Evolutionary conservation across 768 basidiomycete species (phyloP).

Genomic region (Mycena metata): DNA sequence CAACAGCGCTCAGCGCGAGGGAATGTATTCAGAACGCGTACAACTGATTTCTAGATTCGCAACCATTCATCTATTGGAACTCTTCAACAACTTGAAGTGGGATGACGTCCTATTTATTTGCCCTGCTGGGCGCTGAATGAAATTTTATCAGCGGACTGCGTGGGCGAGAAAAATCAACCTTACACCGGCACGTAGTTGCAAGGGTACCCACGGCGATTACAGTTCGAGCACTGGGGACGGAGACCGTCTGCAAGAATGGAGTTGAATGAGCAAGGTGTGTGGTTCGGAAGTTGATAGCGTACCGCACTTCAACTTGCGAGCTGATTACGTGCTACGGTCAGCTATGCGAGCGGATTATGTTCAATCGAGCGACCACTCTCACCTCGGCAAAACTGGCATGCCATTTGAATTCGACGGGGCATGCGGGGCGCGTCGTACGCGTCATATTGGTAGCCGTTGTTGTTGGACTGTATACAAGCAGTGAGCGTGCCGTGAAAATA

Average conservation of each 20-base stretch:
- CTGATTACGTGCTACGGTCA: slow-evolving; percentile 48
- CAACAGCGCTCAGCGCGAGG: slow-evolving; percentile 15
- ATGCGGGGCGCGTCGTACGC: slow-evolving; percentile 32
- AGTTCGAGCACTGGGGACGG: slow-evolving; percentile 75
- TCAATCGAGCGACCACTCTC: slow-evolving; percentile 28
- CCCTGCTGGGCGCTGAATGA: slow-evolving; percentile 8
- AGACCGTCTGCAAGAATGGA: slow-evolving; percentile 55
- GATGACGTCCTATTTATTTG: background rate
- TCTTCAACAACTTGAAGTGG: background rate
- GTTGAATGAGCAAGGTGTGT: background rate
- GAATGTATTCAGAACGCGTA: slow-evolving; percentile 46
- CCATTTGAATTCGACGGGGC: slow-evolving; percentile 73
- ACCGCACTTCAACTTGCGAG: slow-evolving; percentile 79
- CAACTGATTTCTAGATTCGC: slow-evolving; percentile 34
- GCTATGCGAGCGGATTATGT: background rate
- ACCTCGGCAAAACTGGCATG: slow-evolving; percentile 83
- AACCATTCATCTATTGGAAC: slow-evolving; percentile 35
- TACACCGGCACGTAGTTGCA: slow-evolving; percentile 79
- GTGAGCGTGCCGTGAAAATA: slow-evolving; percentile 5
- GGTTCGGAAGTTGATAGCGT: background rate
- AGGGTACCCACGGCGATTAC: slow-evolving; percentile 68
- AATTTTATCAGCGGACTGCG: background rate
- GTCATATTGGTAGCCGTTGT: slow-evolving; percentile 31
- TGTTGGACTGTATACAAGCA: slow-evolving; percentile 2
- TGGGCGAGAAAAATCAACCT: slow-evolving; percentile 44